Base-by-base conservation (phyloP, 2,329 filamentous ascomycete genomes). In the Pezicula neosporulosa region DNA sequence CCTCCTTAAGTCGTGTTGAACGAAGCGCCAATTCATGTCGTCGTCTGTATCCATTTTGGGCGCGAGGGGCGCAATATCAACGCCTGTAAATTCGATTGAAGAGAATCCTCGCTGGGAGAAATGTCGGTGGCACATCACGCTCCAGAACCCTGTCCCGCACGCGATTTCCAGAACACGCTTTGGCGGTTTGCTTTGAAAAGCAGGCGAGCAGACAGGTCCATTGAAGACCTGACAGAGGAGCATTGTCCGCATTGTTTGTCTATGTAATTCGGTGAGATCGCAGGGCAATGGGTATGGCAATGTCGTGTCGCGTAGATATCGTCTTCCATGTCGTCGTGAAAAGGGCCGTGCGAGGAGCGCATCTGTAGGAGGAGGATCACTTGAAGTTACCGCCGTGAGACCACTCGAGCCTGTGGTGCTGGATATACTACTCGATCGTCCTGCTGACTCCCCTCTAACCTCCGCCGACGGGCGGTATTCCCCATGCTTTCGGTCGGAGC, bases 111-210 rank as follows among this genome's bases (percentile, higher is more conserved):
- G 76, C 45, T 82, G 78, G 51, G 80, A 77, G 65, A 92, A 90
- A 69, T 89, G 87, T 35, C 89, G 83, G 68, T 96, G 87, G 67
- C 90, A 95, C 75, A 90, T 85, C 70, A 89, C 86, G 60, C 89
- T 92, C 92, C 92, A 97, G 66, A 95, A 89, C 21, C 84, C 93
- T 18, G 87, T 87, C 16, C 92, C 92, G 68, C 93, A 97, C 28
- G 86, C 91, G 33, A 97, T 72, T 65, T 97, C 93, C 21, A 97
- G 77, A 27, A 97, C 86, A 57, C 84, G 85, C 61, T 78, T 79
- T 0, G 92, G 92, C 18, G 89, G 85, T 44, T 82, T 82, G 56
- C 82, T 77, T 41, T 77, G 72, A 49, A 90, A 78, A 28, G 76
- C 75, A 1, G 87, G 85, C 8, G 86, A 87, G 69, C 88, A 92